Conservation (phyloP, 192 early-diverging fungal species). For the Backusella circina region DNA sequence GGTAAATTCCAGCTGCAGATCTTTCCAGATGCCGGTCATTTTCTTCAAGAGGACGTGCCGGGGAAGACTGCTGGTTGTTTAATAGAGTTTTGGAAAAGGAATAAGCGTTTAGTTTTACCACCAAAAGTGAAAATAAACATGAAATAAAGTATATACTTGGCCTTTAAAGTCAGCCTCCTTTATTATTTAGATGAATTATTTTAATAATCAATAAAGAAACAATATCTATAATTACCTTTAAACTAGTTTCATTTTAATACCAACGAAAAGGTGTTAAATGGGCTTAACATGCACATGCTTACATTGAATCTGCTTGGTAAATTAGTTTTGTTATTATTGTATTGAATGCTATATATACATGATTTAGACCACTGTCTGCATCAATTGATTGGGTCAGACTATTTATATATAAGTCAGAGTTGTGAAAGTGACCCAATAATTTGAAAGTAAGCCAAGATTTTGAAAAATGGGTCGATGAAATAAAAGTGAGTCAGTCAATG, state of each 20-base stretch:
- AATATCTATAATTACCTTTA: background rate
- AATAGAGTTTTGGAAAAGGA: slow-evolving; percentile 67
- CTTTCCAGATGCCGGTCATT: slow-evolving; percentile 66
- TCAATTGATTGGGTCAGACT: too few species aligned
- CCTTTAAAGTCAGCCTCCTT: too few species aligned
- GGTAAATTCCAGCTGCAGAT: slow-evolving; percentile 76
- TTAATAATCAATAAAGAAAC: background rate
- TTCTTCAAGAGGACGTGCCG: slow-evolving; percentile 71
- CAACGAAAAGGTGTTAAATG: background rate
- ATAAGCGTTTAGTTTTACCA: slow-evolving; percentile 55
- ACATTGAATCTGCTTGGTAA: background rate
- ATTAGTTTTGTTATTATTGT: background rate
- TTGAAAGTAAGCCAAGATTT: too few species aligned
- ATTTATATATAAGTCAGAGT: too few species aligned
- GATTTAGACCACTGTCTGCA: too few species aligned
- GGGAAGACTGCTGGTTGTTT: slow-evolving; percentile 50
- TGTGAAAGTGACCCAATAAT: too few species aligned
- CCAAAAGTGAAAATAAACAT: slow-evolving; percentile 22
- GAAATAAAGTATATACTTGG: background rate
- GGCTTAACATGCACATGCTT: background rate
- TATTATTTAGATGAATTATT: too few species aligned
- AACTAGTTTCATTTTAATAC: background rate
- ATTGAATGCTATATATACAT: too few species aligned
- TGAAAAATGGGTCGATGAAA: too few species aligned
- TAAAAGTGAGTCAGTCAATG: too few species aligned